Percentiles rank a stretch among this genome's conserved stretches.
These are phyloP conservation scores for Massospora cicadina DNA, from an alignment of 371 early-diverging fungal species.

Conservation along the genomic window DNA sequence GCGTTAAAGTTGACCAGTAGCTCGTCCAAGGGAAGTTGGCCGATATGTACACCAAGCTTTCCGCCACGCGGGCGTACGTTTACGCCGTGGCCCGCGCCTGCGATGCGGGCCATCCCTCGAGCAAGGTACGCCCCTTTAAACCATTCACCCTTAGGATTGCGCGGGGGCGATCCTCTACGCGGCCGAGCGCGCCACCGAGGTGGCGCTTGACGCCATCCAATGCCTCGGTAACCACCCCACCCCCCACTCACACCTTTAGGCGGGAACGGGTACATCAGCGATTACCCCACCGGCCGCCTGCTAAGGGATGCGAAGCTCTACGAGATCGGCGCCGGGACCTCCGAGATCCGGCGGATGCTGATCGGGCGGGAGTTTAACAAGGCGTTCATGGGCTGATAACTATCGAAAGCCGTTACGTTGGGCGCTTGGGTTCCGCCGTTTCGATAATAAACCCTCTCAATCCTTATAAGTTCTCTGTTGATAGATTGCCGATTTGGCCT, in stretches of 20 bases:
- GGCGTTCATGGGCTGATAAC: slow-evolving; percentile 19
- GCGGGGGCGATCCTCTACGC: slow-evolving; percentile 91
- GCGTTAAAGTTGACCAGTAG: slow-evolving; percentile 16
- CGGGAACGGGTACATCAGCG: slow-evolving; percentile 93
- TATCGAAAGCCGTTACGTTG: too few species aligned
- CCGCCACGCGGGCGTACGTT: slow-evolving; percentile 77
- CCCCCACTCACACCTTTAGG: slow-evolving; percentile 18
- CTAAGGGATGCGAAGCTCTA: slow-evolving; percentile 93
- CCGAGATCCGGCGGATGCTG: slow-evolving; percentile 92
- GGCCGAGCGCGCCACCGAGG: slow-evolving; percentile 91
- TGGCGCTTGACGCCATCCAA: slow-evolving; percentile 89
- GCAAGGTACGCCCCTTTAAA: slow-evolving; percentile 23
- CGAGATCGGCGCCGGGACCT: slow-evolving; percentile 96
- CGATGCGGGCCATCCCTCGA: slow-evolving; percentile 58
- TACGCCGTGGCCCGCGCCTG: slow-evolving; percentile 83
- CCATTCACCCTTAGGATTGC: slow-evolving; percentile 45
- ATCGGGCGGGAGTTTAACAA: slow-evolving; percentile 70
- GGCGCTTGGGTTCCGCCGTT: too few species aligned
- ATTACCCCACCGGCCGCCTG: slow-evolving; percentile 82
- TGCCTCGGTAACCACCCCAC: slow-evolving; percentile 34
- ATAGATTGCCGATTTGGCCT: too few species aligned
- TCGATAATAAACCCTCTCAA: too few species aligned
- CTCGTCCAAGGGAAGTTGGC: slow-evolving; percentile 88
- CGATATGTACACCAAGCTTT: slow-evolving; percentile 92
- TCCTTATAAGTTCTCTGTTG: too few species aligned